These are phyloP conservation scores for Epichloe amarillans DNA, from an alignment of 2,329 filamentous ascomycete genomes.

Conservation along the genomic window DNA sequence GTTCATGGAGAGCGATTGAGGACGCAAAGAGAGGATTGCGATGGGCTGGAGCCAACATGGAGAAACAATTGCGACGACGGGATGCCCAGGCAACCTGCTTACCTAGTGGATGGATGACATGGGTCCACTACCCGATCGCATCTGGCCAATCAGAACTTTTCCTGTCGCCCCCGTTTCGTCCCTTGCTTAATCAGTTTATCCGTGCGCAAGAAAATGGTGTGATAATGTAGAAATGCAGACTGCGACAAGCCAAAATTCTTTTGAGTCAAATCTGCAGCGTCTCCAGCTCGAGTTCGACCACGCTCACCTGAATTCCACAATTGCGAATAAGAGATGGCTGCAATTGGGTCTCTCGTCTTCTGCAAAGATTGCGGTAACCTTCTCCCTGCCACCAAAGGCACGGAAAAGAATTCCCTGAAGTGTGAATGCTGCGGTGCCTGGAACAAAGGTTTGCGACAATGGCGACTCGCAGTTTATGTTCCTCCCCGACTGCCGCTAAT, in stretches of 20 bases:
- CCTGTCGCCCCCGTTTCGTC: constrained; percentile 10
- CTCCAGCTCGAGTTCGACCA: neutral
- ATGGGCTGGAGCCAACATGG: neutral
- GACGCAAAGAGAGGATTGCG: neutral
- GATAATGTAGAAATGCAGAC: neutral
- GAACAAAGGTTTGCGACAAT: constrained; percentile 53
- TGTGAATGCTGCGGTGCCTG: constrained; percentile 80
- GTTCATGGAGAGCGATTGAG: neutral
- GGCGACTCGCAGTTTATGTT: neutral
- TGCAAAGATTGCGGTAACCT: constrained; percentile 89
- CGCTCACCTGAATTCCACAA: neutral
- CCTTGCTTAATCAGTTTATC: constrained; percentile 18
- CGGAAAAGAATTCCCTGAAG: constrained; percentile 58
- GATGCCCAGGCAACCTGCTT: neutral
- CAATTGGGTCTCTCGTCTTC: constrained; percentile 83
- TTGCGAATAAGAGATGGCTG: constrained; percentile 48
- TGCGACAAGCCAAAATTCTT: neutral
- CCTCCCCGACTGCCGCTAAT: neutral
- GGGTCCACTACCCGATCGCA: neutral
- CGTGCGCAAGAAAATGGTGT: constrained; percentile 6
- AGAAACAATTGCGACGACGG: neutral
- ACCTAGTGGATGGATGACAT: neutral
- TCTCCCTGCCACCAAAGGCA: constrained; percentile 66
- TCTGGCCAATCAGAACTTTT: constrained; percentile 10
- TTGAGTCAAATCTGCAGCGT: neutral